Evolutionary conservation across 176 grass and related monocot genomes (phyloP).

Genomic region (Lolium perenne): DNA sequence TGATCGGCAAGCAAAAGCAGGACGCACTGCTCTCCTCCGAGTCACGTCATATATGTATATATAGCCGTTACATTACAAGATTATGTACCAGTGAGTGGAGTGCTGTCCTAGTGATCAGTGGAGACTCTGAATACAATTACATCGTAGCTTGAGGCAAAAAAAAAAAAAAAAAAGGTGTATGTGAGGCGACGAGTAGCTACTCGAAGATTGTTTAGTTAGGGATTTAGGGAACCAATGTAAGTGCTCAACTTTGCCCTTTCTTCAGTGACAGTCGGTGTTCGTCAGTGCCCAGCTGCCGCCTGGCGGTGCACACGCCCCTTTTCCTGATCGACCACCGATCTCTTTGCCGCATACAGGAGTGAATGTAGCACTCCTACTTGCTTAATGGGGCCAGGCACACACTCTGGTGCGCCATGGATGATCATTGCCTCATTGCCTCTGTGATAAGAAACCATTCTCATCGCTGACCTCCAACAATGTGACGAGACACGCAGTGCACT

Average conservation of each 20-base stretch:
- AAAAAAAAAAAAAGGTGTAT: background rate
- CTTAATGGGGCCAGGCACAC: background rate
- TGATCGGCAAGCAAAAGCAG: background rate
- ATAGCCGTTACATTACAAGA: background rate
- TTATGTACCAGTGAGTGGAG: background rate
- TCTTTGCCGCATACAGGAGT: background rate
- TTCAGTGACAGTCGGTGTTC: background rate
- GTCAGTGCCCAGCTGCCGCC: conserved; percentile 3
- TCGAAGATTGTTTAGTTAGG: background rate
- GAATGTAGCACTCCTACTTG: background rate
- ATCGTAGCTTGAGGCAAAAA: background rate
- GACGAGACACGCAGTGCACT: no score
- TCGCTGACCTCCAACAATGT: no score
- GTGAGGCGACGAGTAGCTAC: background rate
- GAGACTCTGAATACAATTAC: background rate
- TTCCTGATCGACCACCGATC: background rate
- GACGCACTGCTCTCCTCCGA: background rate
- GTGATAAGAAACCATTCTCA: no score
- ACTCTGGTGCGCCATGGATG: conserved; percentile 16
- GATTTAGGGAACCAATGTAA: background rate
- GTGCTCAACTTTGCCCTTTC: background rate
- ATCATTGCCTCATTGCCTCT: background rate
- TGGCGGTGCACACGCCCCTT: conserved; percentile 4
- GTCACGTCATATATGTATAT: background rate
- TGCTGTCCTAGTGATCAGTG: background rate